Evolutionary conservation across 2,329 filamentous ascomycete species (phyloP).

Genomic region (Cylindrodendrum hubeiense): DNA sequence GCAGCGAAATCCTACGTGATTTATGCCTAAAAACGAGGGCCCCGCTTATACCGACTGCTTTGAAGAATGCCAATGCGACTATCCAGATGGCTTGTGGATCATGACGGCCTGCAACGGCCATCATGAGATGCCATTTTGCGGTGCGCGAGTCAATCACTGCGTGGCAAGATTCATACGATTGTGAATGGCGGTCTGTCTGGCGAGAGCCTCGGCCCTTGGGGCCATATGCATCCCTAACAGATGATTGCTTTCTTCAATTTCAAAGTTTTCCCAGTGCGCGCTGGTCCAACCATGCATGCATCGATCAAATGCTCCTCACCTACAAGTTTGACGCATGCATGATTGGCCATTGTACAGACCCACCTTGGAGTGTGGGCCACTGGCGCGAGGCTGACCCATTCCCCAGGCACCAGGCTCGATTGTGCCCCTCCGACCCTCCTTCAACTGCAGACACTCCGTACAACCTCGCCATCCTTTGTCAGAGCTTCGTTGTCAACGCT

Average conservation of each 20-base stretch:
- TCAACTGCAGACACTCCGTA: conserved; percentile 30
- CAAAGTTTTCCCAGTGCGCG: background rate
- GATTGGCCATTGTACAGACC: conserved; percentile 12
- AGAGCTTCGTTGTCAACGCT: background rate
- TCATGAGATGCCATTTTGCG: conserved; percentile 11
- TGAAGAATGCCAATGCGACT: conserved; percentile 16
- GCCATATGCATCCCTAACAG: background rate
- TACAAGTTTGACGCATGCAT: background rate
- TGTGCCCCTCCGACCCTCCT: conserved; percentile 42
- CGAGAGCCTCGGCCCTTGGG: background rate
- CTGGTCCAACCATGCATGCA: background rate
- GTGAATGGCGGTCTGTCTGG: background rate
- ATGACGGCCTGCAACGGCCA: conserved; percentile 2
- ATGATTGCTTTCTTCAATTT: background rate
- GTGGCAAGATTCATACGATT: background rate
- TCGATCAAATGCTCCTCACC: background rate
- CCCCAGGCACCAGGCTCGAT: conserved; percentile 30
- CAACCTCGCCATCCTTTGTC: background rate
- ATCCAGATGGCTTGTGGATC: conserved; percentile 18
- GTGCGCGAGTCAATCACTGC: background rate
- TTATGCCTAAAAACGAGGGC: conserved; percentile 20
- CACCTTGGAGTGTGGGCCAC: background rate
- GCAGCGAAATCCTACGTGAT: conserved; percentile 10
- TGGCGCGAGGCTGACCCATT: conserved; percentile 36
- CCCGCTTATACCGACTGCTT: conserved; percentile 10